Percentiles rank a stretch among this genome's conserved stretches.
These are phyloP conservation scores for Centella asiatica DNA, from an alignment of 129 eudicot species.

Conservation along the genomic window DNA sequence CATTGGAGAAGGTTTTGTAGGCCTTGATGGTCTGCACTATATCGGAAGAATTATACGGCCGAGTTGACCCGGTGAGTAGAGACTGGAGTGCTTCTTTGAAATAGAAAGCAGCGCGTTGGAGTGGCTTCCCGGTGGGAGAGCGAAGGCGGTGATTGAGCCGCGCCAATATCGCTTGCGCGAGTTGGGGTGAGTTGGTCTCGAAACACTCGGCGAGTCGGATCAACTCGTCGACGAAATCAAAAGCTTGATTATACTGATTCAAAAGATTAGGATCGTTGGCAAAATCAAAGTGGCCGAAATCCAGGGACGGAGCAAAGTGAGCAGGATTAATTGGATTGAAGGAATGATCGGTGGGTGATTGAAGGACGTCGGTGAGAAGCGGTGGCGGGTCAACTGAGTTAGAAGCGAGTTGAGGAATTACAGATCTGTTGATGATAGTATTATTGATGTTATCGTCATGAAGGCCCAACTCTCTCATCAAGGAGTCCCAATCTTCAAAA, in stretches of 20 bases:
- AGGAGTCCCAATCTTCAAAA: conserved; percentile 83
- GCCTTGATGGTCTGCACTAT: conserved; percentile 76
- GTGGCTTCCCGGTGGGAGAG: conserved; percentile 60
- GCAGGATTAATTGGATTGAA: conserved; percentile 32
- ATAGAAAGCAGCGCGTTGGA: conserved; percentile 86
- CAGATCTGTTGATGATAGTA: conserved; percentile 18
- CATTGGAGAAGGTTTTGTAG: conserved; percentile 57
- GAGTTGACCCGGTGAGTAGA: conserved; percentile 56
- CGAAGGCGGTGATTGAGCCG: conserved; percentile 82
- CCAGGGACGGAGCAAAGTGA: conserved; percentile 13
- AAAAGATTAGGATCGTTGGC: conserved; percentile 3
- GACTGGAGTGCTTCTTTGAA: conserved; percentile 89
- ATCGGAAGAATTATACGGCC: conserved; percentile 39
- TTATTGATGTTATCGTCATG: conserved; percentile 56
- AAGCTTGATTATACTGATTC: conserved; percentile 15
- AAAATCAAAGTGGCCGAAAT: conserved; percentile 26
- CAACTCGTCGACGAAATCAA: conserved; percentile 72
- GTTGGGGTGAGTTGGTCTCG: conserved; percentile 73
- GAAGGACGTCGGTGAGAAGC: conserved; percentile 45
- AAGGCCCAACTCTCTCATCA: conserved; percentile 76
- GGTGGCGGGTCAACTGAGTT: conserved; percentile 16
- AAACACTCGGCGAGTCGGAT: conserved; percentile 76
- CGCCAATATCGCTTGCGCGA: conserved; percentile 57
- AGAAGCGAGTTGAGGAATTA: conserved; percentile 11
- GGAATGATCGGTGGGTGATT: conserved; percentile 25